phyloP scores from a whole-genome alignment of 768 basidiomycete species.

The Podaxis sp. region DNA sequence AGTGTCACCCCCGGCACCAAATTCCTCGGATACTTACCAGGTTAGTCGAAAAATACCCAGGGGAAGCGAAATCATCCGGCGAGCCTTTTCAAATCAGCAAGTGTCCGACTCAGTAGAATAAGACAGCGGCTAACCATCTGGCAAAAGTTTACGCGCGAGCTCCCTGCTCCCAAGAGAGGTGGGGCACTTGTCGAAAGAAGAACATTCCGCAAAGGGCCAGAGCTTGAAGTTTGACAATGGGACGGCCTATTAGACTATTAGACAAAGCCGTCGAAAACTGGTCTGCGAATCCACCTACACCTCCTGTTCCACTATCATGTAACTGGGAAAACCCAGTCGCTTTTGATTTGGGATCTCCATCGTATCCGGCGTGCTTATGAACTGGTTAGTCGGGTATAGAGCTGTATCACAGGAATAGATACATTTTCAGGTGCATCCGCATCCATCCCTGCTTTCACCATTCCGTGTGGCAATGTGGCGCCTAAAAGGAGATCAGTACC shows the following conservation, averaged over 20 bases:
- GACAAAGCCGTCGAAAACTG: neutral
- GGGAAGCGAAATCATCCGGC: conserved; percentile 60
- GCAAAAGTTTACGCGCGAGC: conserved; percentile 42
- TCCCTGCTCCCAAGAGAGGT: conserved; percentile 47
- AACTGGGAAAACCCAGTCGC: conserved; percentile 62
- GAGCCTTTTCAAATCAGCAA: conserved; percentile 32
- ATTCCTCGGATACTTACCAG: conserved; percentile 32
- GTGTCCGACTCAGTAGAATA: neutral
- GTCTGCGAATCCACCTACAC: conserved; percentile 32
- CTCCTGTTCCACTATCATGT: conserved; percentile 63
- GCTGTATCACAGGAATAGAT: neutral
- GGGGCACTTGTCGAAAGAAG: conserved; percentile 50
- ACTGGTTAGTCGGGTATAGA: neutral
- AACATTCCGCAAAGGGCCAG: conserved; percentile 50
- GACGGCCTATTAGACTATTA: conserved; percentile 33
- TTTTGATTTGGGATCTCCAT: conserved; percentile 38
- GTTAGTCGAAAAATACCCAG: conserved; percentile 62
- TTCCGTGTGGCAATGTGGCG: conserved; percentile 65
- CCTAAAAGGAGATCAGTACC: conserved; percentile 30
- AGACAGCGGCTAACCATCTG: conserved; percentile 37
- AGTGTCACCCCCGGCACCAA: neutral
- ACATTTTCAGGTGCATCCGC: conserved; percentile 64
- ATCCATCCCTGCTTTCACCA: conserved; percentile 68
- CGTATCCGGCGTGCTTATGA: conserved; percentile 42
- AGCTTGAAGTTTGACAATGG: conserved; percentile 64